A percentile compares a stretch with the other conserved stretches of the same genome.
Evolutionary conservation across 768 basidiomycete genomes (phyloP).

Genomic region (Psilocybe cubensis): DNA sequence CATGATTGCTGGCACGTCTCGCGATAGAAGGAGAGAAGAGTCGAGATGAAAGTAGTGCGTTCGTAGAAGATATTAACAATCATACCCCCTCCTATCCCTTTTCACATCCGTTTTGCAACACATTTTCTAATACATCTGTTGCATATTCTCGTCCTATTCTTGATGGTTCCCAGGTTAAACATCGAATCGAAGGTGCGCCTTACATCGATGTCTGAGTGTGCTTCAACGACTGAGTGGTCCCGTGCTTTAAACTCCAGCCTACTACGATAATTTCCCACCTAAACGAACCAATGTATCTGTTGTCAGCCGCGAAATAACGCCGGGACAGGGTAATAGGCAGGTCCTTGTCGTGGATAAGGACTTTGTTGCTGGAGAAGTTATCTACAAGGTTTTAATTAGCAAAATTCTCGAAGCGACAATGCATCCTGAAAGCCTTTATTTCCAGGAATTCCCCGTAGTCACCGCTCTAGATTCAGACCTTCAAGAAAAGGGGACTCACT

Average conservation of each 20-base stretch:
- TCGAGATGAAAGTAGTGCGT: slow-evolving; percentile 21
- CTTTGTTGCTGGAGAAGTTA: slow-evolving; percentile 69
- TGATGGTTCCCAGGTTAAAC: slow-evolving; percentile 54
- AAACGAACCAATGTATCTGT: slow-evolving; percentile 72
- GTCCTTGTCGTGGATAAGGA: slow-evolving; percentile 69
- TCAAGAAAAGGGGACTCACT: slow-evolving; percentile 67
- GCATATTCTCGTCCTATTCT: slow-evolving; percentile 33
- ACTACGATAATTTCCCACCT: slow-evolving; percentile 79
- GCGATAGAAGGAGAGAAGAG: slow-evolving; percentile 21
- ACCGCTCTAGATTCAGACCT: slow-evolving; percentile 75
- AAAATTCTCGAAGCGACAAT: neutral
- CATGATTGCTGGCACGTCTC: slow-evolving; percentile 9
- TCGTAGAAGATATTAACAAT: slow-evolving; percentile 25
- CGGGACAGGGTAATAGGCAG: slow-evolving; percentile 45
- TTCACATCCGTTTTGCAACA: slow-evolving; percentile 27
- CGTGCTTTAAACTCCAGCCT: slow-evolving; percentile 50
- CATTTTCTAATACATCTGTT: slow-evolving; percentile 67
- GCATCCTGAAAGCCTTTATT: neutral
- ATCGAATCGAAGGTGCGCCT: slow-evolving; percentile 76
- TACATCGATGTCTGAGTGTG: slow-evolving; percentile 13
- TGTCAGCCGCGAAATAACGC: slow-evolving; percentile 35
- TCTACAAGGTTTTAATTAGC: slow-evolving; percentile 62
- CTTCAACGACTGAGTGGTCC: slow-evolving; percentile 12
- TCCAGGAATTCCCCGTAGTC: slow-evolving; percentile 77
- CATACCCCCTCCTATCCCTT: slow-evolving; percentile 21